A percentile compares a stretch with the other conserved stretches of the same genome.
phyloP scores from a whole-genome alignment of 192 early-diverging fungal genomes.

The Podochytrium sp. region DNA sequence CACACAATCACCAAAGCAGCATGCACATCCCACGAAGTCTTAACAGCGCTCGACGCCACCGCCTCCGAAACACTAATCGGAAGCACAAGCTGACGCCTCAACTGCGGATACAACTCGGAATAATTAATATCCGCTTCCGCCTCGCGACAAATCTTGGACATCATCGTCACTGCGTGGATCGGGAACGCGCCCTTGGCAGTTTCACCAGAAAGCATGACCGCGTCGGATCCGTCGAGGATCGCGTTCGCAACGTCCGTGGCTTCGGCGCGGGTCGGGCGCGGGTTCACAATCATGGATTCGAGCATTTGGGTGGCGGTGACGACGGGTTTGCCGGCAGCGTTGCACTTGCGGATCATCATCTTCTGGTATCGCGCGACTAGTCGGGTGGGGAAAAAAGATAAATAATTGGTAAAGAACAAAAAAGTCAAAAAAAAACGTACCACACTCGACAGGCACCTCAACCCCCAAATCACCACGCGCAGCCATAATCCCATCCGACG shows the following conservation, averaged over 20 bases:
- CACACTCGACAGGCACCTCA: slow-evolving; percentile 92
- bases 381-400: neutral
- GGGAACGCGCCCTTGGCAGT: slow-evolving; percentile 96
- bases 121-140: slow-evolving; percentile 96
- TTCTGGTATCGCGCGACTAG: slow-evolving; percentile 76
- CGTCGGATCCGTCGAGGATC: slow-evolving; percentile 96
- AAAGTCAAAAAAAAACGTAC: slow-evolving; percentile 1
- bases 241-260: slow-evolving; percentile 99
- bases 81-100: slow-evolving; percentile 73
- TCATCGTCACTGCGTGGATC: slow-evolving; percentile 88
- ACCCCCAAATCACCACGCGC: slow-evolving; percentile 98
- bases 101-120: slow-evolving; percentile 88
- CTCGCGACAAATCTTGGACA: slow-evolving; percentile 89
- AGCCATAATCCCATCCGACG: slow-evolving; percentile 97
- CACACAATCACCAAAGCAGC: slow-evolving; percentile 82
- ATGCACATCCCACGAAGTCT: slow-evolving; percentile 37
- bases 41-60: slow-evolving; percentile 85
- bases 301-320: slow-evolving; percentile 98
- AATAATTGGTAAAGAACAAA: too few relatives aligned
- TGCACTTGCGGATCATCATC: slow-evolving; percentile 99
- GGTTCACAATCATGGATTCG: slow-evolving; percentile 75
- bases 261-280: slow-evolving; percentile 98
- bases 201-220: slow-evolving; percentile 98
- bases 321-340: slow-evolving; percentile 94
- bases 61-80: slow-evolving; percentile 90